Conservation (phyloP, 2,329 filamentous ascomycete species). For the Botrytis elliptica region DNA sequence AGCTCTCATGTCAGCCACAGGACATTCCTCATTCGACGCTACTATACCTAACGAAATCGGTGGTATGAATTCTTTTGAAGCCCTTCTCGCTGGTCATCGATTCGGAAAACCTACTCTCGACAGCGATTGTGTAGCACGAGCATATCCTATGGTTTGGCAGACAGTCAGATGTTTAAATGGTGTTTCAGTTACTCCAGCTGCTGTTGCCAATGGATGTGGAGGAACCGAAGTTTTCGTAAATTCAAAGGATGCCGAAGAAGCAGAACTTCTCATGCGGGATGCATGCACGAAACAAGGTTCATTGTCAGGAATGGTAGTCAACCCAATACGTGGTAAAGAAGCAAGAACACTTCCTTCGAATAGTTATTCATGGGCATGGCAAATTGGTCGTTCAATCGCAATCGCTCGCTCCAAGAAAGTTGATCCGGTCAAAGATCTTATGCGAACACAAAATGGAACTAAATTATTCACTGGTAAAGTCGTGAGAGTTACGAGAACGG, state of each 20-base stretch:
- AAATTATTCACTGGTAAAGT: constrained; percentile 38
- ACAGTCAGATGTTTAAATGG: constrained; percentile 36
- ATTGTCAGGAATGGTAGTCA: constrained; percentile 34
- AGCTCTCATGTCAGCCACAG: constrained; percentile 30
- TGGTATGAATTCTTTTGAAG: constrained; percentile 55
- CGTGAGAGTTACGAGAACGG: constrained; percentile 33
- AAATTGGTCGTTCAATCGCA: constrained; percentile 59
- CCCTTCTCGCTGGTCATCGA: constrained; percentile 33
- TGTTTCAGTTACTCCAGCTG: constrained; percentile 33
- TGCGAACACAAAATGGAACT: constrained; percentile 33
- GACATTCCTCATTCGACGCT: constrained; percentile 43
- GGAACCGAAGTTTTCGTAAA: constrained; percentile 30
- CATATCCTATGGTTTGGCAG: constrained; percentile 38
- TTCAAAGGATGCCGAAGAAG: constrained; percentile 29
- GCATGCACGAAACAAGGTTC: constrained; percentile 35
- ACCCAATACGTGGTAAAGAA: constrained; percentile 34
- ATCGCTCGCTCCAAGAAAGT: constrained; percentile 37
- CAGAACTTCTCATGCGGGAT: constrained; percentile 35
- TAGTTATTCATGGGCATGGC: constrained; percentile 42
- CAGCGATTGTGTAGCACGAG: constrained; percentile 37
- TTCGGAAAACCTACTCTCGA: constrained; percentile 34
- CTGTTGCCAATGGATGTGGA: constrained; percentile 33
- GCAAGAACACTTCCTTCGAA: constrained; percentile 36
- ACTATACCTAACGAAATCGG: constrained; percentile 65
- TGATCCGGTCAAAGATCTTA: constrained; percentile 33